Evolutionary conservation across 441 rosid genomes (phyloP), one percentile per base, ranked within the genome.

Genomic region (Gossypium schwendimanii): DNA sequence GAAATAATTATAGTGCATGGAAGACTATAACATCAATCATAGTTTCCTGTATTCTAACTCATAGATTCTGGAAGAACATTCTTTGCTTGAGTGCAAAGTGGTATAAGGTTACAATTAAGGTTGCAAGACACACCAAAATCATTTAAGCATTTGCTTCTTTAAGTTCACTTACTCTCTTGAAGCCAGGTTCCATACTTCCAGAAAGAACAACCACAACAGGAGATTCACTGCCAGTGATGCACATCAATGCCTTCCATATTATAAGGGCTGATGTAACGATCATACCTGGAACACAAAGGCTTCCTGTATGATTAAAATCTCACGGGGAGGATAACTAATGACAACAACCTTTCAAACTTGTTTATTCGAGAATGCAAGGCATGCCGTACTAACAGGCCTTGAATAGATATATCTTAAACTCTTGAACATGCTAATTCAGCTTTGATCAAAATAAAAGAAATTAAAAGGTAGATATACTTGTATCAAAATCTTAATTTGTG

Each of bases 131-230:
- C 7, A 26, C 2, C 1, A n/a, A 44, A 54, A 53, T 4, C 12
- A 23, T 54, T 17, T 20, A 49, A 44, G 10, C 9, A 39, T 17
- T 71, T 1, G 39, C 64, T 44, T 44, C 28, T 36, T 24, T 31
- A 70, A 62, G 52, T 50, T 14, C 63, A 18, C 76, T 82, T 69
- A 91, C 98, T 83, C 98, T 90, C 84, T 95, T 87, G 84, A 95
- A 93, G 63, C 97, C 97, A 15, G 98, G 99, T 72, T 95, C 99
- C 98, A 95, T 95, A 74, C 98, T 95, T 79, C 84, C 98, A 52
- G 98, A 88, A 26, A 91, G 92, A 76, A 93, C 94, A 71, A 95
- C 97, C 3, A 91, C 98, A 14, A 91, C 92, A 1, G 98, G 98
- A 11, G 97, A 93, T 81, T 93, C 95, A 21, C 93, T 93, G 26